Percentiles rank a stretch among this genome's conserved stretches.
These are phyloP conservation scores for Poa pratensis DNA, from an alignment of 176 grass and related monocot species.

Conservation along the genomic window DNA sequence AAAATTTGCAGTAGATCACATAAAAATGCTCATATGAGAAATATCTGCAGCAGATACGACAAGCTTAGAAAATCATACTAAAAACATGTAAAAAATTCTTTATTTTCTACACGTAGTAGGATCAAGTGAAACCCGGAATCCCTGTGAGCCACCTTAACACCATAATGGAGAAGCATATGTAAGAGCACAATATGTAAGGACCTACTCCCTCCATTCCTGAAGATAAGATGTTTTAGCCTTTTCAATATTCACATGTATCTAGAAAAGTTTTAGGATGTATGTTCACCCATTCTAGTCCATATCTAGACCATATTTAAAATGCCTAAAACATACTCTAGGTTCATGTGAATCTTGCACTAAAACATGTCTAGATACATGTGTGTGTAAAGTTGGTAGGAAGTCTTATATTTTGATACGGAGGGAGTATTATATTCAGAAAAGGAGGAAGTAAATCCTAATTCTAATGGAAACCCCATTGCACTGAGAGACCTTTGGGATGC, in stretches of 20 bases:
- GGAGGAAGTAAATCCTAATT: not conserved
- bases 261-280: too few relatives aligned
- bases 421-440: too few relatives aligned
- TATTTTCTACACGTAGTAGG: slow-evolving; percentile 13
- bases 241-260: too few relatives aligned
- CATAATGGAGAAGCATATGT: slow-evolving; percentile 6
- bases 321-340: too few relatives aligned
- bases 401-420: too few relatives aligned
- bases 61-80: not conserved
- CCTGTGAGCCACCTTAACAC: not conserved
- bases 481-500: slow-evolving; percentile 7
- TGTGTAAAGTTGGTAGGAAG: too few relatives aligned
- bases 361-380: too few relatives aligned
- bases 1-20: slow-evolving; percentile 99
- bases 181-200: slow-evolving; percentile 26
- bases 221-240: too few relatives aligned
- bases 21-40: slow-evolving; percentile 99
- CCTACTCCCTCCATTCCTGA: not conserved
- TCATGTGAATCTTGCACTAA: too few relatives aligned
- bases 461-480: slow-evolving; percentile 8
- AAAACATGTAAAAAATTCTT: not conserved
- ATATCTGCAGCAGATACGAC: slow-evolving; percentile 67
- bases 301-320: too few relatives aligned
- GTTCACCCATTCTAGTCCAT: too few relatives aligned
- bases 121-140: not conserved